These are phyloP conservation scores for Scheffersomyces ergatensis DNA, from an alignment of 805 yeast species.

Conservation along the genomic window DNA sequence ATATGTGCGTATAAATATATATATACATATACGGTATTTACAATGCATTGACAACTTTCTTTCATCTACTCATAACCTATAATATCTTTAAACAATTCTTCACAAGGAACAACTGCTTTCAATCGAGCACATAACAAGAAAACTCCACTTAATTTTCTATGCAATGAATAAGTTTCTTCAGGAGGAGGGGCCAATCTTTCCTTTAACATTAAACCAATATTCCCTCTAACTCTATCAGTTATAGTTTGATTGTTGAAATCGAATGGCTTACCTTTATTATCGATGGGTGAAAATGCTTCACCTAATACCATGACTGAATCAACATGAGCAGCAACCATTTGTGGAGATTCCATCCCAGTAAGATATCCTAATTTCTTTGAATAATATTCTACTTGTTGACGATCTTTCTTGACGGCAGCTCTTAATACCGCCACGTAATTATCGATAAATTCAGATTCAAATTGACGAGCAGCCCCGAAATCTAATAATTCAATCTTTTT, in stretches of 20 bases:
- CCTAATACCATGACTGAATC: constrained; percentile 89
- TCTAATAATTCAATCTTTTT: constrained; percentile 81
- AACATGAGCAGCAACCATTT: constrained; percentile 89
- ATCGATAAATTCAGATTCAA: constrained; percentile 60
- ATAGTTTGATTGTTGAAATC: constrained; percentile 85
- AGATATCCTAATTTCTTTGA: constrained; percentile 80
- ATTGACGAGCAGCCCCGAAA: constrained; percentile 93
- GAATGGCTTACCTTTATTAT: constrained; percentile 49
- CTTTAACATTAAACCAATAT: constrained; percentile 83
- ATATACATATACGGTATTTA: neutral
- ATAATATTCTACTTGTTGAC: constrained; percentile 58
- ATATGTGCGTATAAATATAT: neutral
- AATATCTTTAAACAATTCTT: constrained; percentile 69
- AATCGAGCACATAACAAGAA: constrained; percentile 85
- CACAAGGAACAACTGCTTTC: constrained; percentile 79
- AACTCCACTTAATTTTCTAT: constrained; percentile 92
- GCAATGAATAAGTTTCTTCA: constrained; percentile 96
- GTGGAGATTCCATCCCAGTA: constrained; percentile 84
- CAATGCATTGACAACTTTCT: too few relatives aligned
- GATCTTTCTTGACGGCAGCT: constrained; percentile 70
- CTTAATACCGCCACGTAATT: constrained; percentile 71
- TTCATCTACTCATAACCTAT: constrained; percentile 47
- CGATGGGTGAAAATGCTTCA: constrained; percentile 76
- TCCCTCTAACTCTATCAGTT: constrained; percentile 86
- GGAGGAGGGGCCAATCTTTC: constrained; percentile 97